phyloP scores from a whole-genome alignment of 2,329 filamentous ascomycete genomes.

The Ophiostoma novo-ulmi region DNA sequence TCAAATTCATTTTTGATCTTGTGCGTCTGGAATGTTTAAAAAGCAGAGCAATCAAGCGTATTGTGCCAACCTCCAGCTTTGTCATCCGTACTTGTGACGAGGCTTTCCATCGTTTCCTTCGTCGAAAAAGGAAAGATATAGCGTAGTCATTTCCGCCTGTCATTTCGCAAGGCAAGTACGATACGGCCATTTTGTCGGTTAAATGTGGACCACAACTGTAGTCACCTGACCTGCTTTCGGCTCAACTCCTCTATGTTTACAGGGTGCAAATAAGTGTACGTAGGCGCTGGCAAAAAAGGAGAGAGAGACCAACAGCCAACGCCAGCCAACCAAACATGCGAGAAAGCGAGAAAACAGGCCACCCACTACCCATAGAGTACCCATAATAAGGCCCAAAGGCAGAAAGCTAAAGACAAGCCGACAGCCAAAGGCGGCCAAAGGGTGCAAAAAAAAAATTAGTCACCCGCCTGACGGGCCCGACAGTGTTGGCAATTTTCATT shows the following conservation, averaged over 20 bases:
- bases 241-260: background rate
- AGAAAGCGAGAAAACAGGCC: slow-evolving; percentile 10
- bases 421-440: slow-evolving; percentile 5
- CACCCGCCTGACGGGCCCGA: slow-evolving; percentile 11
- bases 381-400: background rate
- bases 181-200: background rate
- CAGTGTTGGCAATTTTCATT: slow-evolving; percentile 5
- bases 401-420: background rate
- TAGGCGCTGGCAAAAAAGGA: slow-evolving; percentile 13
- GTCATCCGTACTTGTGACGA: background rate
- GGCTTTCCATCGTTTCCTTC: background rate
- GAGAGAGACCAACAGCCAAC: background rate
- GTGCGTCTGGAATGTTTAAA: background rate
- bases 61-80: too few species aligned
- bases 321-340: slow-evolving; percentile 2
- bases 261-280: background rate
- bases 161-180: background rate
- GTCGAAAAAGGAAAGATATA: background rate
- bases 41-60: background rate
- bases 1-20: background rate
- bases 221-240: background rate
- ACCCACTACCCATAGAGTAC: background rate
- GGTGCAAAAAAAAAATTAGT: slow-evolving; percentile 16
- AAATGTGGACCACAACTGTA: background rate
- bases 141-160: background rate